phyloP scores from a whole-genome alignment of 371 early-diverging fungal genomes.

The Mucor mucedo region DNA sequence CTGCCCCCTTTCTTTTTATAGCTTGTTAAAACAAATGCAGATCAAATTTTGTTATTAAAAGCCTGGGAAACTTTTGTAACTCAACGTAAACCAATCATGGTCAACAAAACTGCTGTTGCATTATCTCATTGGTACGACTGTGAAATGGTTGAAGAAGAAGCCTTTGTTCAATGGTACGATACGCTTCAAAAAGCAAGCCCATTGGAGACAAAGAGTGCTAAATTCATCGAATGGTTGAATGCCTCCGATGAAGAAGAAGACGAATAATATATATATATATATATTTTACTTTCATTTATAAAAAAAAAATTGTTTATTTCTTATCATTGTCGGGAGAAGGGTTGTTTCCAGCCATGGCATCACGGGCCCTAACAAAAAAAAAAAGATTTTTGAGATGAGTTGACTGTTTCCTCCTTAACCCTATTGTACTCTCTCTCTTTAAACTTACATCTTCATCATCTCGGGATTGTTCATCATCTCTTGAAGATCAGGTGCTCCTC shows the following conservation, averaged over 20 bases:
- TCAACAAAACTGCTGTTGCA: constrained; percentile 58
- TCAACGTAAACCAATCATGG: constrained; percentile 52
- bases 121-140: constrained; percentile 70
- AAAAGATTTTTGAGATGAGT: background rate
- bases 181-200: constrained; percentile 50
- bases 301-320: constrained; percentile 8
- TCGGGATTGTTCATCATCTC: constrained; percentile 84
- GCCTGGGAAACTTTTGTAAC: constrained; percentile 69
- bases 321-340: constrained; percentile 23
- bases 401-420: background rate
- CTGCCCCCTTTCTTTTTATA: constrained; percentile 24
- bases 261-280: no score
- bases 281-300: constrained; percentile 1
- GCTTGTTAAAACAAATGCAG: constrained; percentile 65
- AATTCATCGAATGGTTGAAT: constrained; percentile 75
- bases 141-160: constrained; percentile 79
- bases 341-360: constrained; percentile 63
- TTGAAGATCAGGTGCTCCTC: constrained; percentile 61
- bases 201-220: constrained; percentile 62
- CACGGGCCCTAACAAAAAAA: constrained; percentile 62
- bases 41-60: constrained; percentile 65
- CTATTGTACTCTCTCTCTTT: no score
- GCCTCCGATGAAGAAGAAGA: constrained; percentile 66
- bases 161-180: constrained; percentile 67
- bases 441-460: constrained; percentile 71